These are phyloP conservation scores for Arachis hypogaea DNA, from an alignment of 306 rosid genomes.

Conservation along the genomic window DNA sequence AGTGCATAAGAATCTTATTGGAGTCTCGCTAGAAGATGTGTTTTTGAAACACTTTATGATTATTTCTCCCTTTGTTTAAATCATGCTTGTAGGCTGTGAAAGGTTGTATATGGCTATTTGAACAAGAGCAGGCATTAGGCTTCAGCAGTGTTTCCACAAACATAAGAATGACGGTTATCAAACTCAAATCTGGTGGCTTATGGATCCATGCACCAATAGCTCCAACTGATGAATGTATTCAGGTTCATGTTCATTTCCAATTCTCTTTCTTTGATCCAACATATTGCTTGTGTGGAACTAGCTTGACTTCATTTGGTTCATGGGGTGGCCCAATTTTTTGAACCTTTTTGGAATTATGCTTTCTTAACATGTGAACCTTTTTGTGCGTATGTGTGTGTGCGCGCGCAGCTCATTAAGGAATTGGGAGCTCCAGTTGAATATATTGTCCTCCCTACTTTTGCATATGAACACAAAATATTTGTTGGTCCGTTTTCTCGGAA, in stretches of 20 bases:
- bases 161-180: constrained; percentile 93
- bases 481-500: constrained; percentile 95
- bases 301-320: constrained; percentile 11
- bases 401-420: constrained; percentile 78
- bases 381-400: background rate
- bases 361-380: constrained; percentile 18
- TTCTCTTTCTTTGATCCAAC: constrained; percentile 20
- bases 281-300: constrained; percentile 16
- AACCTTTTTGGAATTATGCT: constrained; percentile 8
- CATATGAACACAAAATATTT: constrained; percentile 93
- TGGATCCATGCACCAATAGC: constrained; percentile 99
- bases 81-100: constrained; percentile 72
- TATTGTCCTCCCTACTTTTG: constrained; percentile 90
- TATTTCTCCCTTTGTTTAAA: constrained; percentile 24
- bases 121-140: constrained; percentile 98
- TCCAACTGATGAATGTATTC: constrained; percentile 96
- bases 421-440: constrained; percentile 85
- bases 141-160: constrained; percentile 99
- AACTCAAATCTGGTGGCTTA: constrained; percentile 94
- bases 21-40: constrained; percentile 5
- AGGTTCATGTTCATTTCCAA: constrained; percentile 54
- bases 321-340: constrained; percentile 1
- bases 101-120: constrained; percentile 88
- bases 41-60: constrained; percentile 22
- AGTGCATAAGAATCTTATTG: background rate